A percentile compares a stretch with the other conserved stretches of the same genome.
Conservation (phyloP, 1,284 basidiomycete genomes). For the Cryptococcus sp. region DNA sequence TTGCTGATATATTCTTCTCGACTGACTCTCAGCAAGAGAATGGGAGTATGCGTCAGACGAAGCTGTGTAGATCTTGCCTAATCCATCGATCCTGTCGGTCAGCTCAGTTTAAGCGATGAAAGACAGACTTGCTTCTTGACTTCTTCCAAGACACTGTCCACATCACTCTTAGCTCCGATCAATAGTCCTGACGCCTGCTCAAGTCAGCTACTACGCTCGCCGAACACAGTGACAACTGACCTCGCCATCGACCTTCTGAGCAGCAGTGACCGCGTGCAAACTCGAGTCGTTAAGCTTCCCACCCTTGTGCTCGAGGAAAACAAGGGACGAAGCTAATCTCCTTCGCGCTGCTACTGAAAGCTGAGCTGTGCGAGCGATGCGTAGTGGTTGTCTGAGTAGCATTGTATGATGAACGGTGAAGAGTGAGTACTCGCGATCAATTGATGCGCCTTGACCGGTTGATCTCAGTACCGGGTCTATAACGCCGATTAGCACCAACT, state of each 20-base stretch:
- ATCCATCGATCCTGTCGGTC: conserved; percentile 42
- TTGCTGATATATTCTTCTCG: neutral
- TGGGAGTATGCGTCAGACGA: conserved; percentile 47
- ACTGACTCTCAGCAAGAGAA: conserved; percentile 49
- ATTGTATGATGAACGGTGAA: too few relatives aligned
- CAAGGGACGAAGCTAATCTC: conserved; percentile 56
- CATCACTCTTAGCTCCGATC: conserved; percentile 67
- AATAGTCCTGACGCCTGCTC: conserved; percentile 76
- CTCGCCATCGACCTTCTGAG: conserved; percentile 66
- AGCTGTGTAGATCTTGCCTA: conserved; percentile 50
- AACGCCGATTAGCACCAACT: too few relatives aligned
- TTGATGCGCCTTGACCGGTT: too few relatives aligned
- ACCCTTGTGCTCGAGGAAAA: conserved; percentile 81
- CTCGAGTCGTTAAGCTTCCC: conserved; percentile 78
- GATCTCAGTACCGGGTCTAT: too few relatives aligned
- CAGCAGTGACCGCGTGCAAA: conserved; percentile 87
- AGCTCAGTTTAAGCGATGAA: neutral
- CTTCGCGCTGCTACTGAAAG: conserved; percentile 19
- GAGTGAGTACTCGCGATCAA: too few relatives aligned
- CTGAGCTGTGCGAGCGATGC: conserved; percentile 7
- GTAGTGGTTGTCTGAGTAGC: conserved; percentile 10
- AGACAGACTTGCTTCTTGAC: conserved; percentile 63
- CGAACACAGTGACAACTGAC: conserved; percentile 21
- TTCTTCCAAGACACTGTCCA: conserved; percentile 65
- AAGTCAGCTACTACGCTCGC: neutral